Conservation (phyloP, 495 filamentous ascomycete species). For the Aspergillus leporis region DNA sequence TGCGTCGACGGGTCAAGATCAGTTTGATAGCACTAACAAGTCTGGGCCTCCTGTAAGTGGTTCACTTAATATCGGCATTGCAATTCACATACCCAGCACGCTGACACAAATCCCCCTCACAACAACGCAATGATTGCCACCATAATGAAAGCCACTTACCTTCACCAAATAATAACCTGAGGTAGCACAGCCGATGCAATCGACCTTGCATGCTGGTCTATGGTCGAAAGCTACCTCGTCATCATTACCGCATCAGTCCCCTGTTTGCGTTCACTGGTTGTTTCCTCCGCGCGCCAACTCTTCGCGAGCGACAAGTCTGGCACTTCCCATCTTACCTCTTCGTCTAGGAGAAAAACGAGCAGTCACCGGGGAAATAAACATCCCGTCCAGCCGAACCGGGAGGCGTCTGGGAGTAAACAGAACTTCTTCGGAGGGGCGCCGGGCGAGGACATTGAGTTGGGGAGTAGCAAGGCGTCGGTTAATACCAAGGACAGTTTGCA, state of each 20-base stretch:
- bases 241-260: conserved; percentile 37
- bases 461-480: conserved; percentile 3
- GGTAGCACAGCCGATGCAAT: neutral
- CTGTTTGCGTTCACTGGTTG: conserved; percentile 25
- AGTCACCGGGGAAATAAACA: neutral
- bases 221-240: conserved; percentile 26
- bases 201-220: neutral
- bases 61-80: no score
- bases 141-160: conserved; percentile 2
- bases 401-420: no score
- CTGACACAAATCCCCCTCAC: neutral
- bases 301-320: neutral
- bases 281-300: neutral
- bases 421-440: no score
- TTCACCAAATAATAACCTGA: neutral
- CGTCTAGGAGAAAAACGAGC: neutral
- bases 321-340: neutral
- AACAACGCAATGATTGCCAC: conserved; percentile 1
- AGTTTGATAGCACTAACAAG: conserved; percentile 44
- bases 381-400: no score
- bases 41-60: conserved; percentile 45
- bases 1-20: conserved; percentile 45
- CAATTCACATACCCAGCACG: neutral
- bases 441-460: neutral
- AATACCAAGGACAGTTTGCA: neutral